A percentile compares a stretch with the other conserved stretches of the same genome.
Evolutionary conservation across 129 eudicot species (phyloP).

Genomic region (Sambucus nigra): DNA sequence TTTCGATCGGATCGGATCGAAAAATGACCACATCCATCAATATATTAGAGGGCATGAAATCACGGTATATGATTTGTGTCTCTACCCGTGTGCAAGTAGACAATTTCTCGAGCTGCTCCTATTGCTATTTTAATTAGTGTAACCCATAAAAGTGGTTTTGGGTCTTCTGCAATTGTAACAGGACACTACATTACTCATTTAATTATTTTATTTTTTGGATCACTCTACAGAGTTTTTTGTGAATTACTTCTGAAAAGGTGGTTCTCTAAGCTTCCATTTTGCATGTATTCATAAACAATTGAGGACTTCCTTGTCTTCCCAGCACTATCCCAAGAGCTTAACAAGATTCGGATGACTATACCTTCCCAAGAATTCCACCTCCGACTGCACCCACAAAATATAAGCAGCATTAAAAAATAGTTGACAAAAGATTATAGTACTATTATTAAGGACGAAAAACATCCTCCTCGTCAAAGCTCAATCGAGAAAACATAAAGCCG

Average conservation of each 20-base stretch:
- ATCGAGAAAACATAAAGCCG: too few species aligned
- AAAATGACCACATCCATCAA: constrained; percentile 13
- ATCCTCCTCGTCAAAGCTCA: too few species aligned
- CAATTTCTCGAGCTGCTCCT: constrained; percentile 9
- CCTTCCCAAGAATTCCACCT: constrained; percentile 2
- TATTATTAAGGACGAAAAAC: too few species aligned
- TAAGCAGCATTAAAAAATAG: too few species aligned
- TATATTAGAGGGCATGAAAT: constrained; percentile 3
- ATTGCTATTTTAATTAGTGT: not conserved
- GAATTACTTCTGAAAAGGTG: not conserved
- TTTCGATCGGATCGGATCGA: too few species aligned
- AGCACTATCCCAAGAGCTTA: not conserved
- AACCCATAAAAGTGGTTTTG: not conserved
- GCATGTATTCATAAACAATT: not conserved
- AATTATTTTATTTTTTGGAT: not conserved
- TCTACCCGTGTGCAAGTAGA: constrained; percentile 7
- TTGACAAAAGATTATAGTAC: too few species aligned
- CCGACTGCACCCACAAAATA: not conserved
- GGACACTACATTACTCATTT: not conserved
- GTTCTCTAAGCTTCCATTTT: not conserved
- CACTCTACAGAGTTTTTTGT: not conserved
- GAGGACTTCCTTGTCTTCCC: not conserved
- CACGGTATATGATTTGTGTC: not conserved
- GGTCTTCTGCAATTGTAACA: not conserved
- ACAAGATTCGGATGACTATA: constrained; percentile 1